phyloP scores from a whole-genome alignment of 257 asterid genomes.

The Fraxinus quadrangulata region DNA sequence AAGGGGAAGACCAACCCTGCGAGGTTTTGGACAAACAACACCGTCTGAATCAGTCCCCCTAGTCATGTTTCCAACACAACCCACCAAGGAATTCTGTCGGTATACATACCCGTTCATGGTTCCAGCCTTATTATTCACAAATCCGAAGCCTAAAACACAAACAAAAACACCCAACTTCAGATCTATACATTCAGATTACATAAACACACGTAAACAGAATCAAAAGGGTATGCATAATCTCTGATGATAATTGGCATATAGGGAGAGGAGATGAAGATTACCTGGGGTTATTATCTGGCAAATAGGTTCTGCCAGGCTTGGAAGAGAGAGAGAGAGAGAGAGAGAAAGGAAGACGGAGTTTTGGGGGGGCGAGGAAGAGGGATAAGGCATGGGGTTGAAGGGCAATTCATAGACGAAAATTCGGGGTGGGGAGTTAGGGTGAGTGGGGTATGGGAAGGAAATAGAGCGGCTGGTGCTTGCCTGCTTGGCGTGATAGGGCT shows the following conservation, averaged over 20 bases:
- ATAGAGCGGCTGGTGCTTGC: background rate
- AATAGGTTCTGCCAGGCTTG: constrained; percentile 19
- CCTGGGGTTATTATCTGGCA: constrained; percentile 1
- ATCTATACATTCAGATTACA: background rate
- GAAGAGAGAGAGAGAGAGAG: background rate
- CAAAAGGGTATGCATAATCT: background rate
- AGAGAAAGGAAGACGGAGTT: constrained; percentile 9
- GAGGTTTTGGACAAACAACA: constrained; percentile 61
- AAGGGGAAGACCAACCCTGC: constrained; percentile 34
- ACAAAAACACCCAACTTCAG: constrained; percentile 1
- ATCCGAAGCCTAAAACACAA: constrained; percentile 30
- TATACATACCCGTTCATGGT: constrained; percentile 49
- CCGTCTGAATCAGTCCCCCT: constrained; percentile 31
- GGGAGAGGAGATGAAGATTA: background rate
- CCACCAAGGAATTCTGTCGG: constrained; percentile 42
- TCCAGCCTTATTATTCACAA: constrained; percentile 17
- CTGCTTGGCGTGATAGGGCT: background rate
- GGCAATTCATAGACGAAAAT: constrained; percentile 16
- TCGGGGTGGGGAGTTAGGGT: background rate
- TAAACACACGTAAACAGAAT: background rate
- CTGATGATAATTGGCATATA: background rate
- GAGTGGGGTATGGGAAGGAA: background rate
- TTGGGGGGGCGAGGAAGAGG: constrained; percentile 10
- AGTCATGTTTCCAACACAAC: constrained; percentile 30
- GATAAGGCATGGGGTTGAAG: background rate